Evolutionary conservation across 2,329 filamentous ascomycete genomes (phyloP).

Genomic region (Pseudocercospora fuligena): DNA sequence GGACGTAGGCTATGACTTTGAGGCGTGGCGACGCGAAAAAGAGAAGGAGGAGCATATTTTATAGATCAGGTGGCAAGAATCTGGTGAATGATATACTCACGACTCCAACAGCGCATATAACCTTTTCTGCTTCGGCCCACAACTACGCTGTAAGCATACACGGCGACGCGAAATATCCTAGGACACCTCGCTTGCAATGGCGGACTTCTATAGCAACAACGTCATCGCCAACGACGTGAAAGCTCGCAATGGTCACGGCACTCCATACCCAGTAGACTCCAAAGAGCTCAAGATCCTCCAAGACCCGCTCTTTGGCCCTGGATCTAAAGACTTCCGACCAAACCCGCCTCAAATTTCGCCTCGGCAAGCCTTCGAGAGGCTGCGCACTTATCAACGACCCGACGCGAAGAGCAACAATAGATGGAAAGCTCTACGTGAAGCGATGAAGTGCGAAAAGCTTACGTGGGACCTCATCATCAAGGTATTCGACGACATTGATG

Average conservation of each 20-base stretch:
- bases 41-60: slow-evolving; percentile 10
- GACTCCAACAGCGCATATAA: background rate
- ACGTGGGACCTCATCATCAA: slow-evolving; percentile 24
- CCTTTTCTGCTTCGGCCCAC: background rate
- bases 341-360: background rate
- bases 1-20: slow-evolving; percentile 66
- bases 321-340: background rate
- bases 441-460: background rate
- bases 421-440: background rate
- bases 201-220: background rate
- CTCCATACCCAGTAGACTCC: slow-evolving; percentile 6
- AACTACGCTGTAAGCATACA: background rate
- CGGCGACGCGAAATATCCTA: background rate
- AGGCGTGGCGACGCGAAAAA: slow-evolving; percentile 38
- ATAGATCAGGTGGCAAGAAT: background rate
- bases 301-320: background rate
- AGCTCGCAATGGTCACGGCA: slow-evolving; percentile 1
- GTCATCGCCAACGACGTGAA: background rate
- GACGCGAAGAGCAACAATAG: too few species aligned
- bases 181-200: background rate
- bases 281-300: slow-evolving; percentile 13
- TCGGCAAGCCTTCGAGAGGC: slow-evolving; percentile 11
- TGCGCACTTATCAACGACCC: background rate
- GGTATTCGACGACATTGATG: slow-evolving; percentile 24
- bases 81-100: background rate